A percentile compares a stretch with the other conserved stretches of the same genome.
phyloP scores from a whole-genome alignment of 805 yeast genomes.

The Maudiozyma saulgeensis region DNA sequence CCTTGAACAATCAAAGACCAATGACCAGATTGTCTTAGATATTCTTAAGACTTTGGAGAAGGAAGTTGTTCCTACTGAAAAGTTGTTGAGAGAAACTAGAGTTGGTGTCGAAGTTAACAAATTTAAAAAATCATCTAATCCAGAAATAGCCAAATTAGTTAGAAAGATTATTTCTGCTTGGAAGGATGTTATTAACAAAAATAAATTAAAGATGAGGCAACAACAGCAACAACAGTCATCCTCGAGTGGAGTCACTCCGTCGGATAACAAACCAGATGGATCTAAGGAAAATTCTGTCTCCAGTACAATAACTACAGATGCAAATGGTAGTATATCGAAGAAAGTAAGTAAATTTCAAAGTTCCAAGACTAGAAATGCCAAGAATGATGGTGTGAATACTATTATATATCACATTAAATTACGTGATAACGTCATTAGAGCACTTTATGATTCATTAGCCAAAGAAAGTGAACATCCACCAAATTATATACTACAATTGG shows the following conservation, averaged over 20 bases:
- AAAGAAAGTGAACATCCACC: constrained; percentile 61
- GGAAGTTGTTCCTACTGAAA: constrained; percentile 75
- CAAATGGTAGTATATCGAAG: constrained; percentile 7
- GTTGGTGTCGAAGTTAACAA: constrained; percentile 96
- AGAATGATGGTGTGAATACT: constrained; percentile 70
- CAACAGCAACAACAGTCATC: constrained; percentile 5
- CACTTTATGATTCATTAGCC: constrained; percentile 82
- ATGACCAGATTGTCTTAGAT: constrained; percentile 55
- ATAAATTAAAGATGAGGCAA: constrained; percentile 33
- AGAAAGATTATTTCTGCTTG: constrained; percentile 76
- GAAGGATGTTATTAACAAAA: constrained; percentile 79
- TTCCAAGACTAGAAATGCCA: constrained; percentile 61
- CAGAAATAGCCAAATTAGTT: constrained; percentile 61
- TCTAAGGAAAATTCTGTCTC: background rate
- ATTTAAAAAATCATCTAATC: constrained; percentile 56
- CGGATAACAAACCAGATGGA: background rate
- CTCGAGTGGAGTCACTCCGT: background rate
- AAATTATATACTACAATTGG: constrained; percentile 49
- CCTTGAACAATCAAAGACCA: constrained; percentile 57
- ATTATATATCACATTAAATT: constrained; percentile 63
- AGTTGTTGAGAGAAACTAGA: constrained; percentile 76
- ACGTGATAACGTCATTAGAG: constrained; percentile 75
- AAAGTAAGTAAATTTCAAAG: constrained; percentile 36
- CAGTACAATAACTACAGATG: background rate
- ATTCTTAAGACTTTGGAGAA: constrained; percentile 55